phyloP scores from a whole-genome alignment of 2,329 filamentous ascomycete genomes.

The Plectosphaerella cucumerina region DNA sequence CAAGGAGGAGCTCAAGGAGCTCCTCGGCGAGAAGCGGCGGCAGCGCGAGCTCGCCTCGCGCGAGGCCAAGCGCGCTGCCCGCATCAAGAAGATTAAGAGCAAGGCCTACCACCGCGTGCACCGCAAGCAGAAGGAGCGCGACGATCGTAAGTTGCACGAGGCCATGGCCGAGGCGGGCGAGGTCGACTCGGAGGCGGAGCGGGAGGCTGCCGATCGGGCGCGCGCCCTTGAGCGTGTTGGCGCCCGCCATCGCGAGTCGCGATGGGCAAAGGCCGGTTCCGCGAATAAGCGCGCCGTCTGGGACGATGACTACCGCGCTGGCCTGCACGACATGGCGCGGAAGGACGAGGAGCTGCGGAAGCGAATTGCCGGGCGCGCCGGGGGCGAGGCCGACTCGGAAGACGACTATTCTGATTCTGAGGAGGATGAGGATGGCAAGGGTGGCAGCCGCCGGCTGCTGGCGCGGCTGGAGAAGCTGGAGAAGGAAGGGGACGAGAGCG shows the following conservation, averaged over 20 bases:
- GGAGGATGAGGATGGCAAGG: slow-evolving; percentile 41
- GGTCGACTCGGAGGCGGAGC: slow-evolving; percentile 61
- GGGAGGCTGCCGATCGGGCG: slow-evolving; percentile 63
- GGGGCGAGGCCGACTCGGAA: slow-evolving; percentile 36
- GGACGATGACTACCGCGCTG: slow-evolving; percentile 81
- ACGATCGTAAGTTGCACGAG: slow-evolving; percentile 48
- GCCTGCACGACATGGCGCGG: slow-evolving; percentile 75
- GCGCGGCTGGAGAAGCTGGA: slow-evolving; percentile 41
- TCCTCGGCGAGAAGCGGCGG: slow-evolving; percentile 70
- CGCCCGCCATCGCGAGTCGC: slow-evolving; percentile 79
- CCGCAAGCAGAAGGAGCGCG: slow-evolving; percentile 62
- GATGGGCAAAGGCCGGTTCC: slow-evolving; percentile 84
- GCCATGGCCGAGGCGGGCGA: slow-evolving; percentile 53
- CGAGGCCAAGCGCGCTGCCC: slow-evolving; percentile 82
- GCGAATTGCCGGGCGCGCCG: slow-evolving; percentile 68
- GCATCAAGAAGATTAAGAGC: slow-evolving; percentile 98
- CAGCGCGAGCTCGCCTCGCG: slow-evolving; percentile 82
- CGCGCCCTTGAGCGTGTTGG: slow-evolving; percentile 83
- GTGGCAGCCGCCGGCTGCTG: slow-evolving; percentile 42
- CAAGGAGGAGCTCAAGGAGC: slow-evolving; percentile 66
- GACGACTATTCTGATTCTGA: slow-evolving; percentile 60
- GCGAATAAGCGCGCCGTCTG: slow-evolving; percentile 75
- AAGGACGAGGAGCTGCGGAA: slow-evolving; percentile 77
- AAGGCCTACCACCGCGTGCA: slow-evolving; percentile 92
- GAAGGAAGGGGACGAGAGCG: slow-evolving; percentile 39